Evolutionary conservation across 768 basidiomycete species (phyloP).

Genomic region (Nidularia sp.): DNA sequence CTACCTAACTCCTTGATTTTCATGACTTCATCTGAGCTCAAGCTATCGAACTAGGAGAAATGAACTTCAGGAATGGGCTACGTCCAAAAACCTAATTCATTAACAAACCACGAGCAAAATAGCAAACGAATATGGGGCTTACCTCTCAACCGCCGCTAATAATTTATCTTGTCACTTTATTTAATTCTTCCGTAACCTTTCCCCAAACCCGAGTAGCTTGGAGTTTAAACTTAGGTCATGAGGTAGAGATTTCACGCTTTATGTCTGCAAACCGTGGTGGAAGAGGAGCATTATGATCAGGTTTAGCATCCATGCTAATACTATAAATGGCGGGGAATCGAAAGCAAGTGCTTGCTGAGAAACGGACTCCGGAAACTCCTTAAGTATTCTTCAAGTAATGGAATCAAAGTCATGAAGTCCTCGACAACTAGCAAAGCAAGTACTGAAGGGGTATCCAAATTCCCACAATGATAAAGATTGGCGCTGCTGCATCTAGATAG

Average conservation of each 20-base stretch:
- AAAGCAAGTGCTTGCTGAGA: too few relatives aligned
- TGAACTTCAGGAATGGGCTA: conserved; percentile 50
- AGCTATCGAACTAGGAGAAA: conserved; percentile 39
- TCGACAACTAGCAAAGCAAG: too few relatives aligned
- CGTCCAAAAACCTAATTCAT: neutral
- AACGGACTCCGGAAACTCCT: too few relatives aligned
- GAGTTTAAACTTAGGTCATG: conserved; percentile 30
- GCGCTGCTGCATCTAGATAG: too few relatives aligned
- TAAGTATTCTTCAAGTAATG: too few relatives aligned
- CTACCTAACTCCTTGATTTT: neutral
- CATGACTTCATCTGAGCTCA: conserved; percentile 22
- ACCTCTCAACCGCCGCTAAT: neutral
- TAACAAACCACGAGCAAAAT: conserved; percentile 23
- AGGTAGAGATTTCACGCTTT: neutral
- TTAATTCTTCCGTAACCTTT: conserved; percentile 30
- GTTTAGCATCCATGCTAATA: too few relatives aligned
- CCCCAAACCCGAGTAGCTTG: conserved; percentile 41
- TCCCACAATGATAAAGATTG: too few relatives aligned
- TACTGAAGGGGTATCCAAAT: too few relatives aligned
- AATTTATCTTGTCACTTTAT: neutral
- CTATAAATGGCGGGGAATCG: too few relatives aligned
- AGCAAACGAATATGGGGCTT: neutral
- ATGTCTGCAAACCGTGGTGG: conserved; percentile 27
- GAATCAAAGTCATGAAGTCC: too few relatives aligned
- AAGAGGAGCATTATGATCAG: neutral